A percentile compares a stretch with the other conserved stretches of the same genome.
phyloP scores from a whole-genome alignment of 345 rosid genomes.

The Aethionema arabicum region DNA sequence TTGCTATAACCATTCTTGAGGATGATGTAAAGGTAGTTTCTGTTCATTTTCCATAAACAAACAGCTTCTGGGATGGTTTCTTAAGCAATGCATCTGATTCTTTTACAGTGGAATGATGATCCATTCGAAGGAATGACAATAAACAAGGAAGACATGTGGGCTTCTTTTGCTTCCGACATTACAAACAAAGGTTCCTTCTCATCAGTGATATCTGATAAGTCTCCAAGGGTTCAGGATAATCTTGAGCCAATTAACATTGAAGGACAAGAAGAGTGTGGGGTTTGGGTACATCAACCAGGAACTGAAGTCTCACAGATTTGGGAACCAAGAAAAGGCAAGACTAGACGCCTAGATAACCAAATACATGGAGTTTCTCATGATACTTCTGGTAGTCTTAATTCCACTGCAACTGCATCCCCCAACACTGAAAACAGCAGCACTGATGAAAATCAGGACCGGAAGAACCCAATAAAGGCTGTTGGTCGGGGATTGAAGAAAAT shows the following conservation, averaged over 20 bases:
- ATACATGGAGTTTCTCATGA: slow-evolving; percentile 42
- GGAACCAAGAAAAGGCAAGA: slow-evolving; percentile 88
- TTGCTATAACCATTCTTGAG: slow-evolving; percentile 68
- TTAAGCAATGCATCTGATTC: slow-evolving; percentile 19
- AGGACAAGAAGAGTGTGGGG: slow-evolving; percentile 72
- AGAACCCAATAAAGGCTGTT: slow-evolving; percentile 34
- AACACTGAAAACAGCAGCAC: slow-evolving; percentile 46
- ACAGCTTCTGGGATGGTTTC: slow-evolving; percentile 4
- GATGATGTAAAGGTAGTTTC: slow-evolving; percentile 48
- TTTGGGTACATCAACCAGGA: slow-evolving; percentile 91
- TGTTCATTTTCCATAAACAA: slow-evolving; percentile 6
- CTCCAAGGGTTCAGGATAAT: slow-evolving; percentile 52
- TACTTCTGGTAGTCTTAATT: slow-evolving; percentile 34
- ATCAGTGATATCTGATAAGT: slow-evolving; percentile 45
- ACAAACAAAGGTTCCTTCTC: slow-evolving; percentile 48
- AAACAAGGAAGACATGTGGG: slow-evolving; percentile 44
- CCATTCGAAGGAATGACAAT: slow-evolving; percentile 38
- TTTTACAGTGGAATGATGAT: slow-evolving; percentile 39
- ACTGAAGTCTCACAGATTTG: slow-evolving; percentile 67
- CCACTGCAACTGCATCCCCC: slow-evolving; percentile 41
- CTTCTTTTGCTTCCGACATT: slow-evolving; percentile 40
- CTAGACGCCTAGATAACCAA: slow-evolving; percentile 45
- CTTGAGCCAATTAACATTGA: slow-evolving; percentile 75
- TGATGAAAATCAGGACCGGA: slow-evolving; percentile 53
- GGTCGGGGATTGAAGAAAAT: slow-evolving; percentile 54